Conservation (phyloP, 768 basidiomycete genomes). For the Boletus pseudo-olivaceus region DNA sequence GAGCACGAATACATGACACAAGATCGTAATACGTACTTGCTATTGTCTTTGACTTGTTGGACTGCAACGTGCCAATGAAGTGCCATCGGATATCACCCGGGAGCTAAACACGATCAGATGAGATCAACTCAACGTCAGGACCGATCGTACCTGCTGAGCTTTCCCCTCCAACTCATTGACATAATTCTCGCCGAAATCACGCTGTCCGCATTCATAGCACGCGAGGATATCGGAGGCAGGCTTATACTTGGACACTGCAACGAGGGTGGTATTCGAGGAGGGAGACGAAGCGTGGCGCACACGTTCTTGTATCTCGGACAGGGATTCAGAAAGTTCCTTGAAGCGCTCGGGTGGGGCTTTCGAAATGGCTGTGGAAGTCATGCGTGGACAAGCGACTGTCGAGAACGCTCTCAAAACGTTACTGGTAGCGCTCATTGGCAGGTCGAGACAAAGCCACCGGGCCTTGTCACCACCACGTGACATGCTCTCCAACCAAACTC, state of each 20-base stretch:
- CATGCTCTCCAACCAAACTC: neutral
- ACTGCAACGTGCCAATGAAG: conserved; percentile 91
- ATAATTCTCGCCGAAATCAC: conserved; percentile 98
- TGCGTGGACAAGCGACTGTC: conserved; percentile 8
- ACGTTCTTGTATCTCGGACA: conserved; percentile 50
- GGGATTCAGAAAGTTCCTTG: conserved; percentile 49
- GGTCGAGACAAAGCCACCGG: neutral
- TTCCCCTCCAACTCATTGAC: conserved; percentile 91
- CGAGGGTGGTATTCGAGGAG: conserved; percentile 42
- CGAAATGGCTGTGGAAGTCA: conserved; percentile 14
- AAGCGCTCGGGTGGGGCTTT: conserved; percentile 40
- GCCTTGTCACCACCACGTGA: conserved; percentile 18
- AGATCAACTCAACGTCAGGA: neutral
- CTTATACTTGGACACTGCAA: conserved; percentile 94
- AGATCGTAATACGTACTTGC: conserved; percentile 51
- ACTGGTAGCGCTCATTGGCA: neutral
- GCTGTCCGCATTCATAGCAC: conserved; percentile 76
- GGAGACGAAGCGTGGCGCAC: conserved; percentile 37
- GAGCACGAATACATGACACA: neutral
- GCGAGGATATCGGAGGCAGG: conserved; percentile 82
- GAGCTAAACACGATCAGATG: conserved; percentile 48
- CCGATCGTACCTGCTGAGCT: conserved; percentile 55
- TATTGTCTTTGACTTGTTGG: conserved; percentile 89
- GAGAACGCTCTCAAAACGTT: conserved; percentile 3
- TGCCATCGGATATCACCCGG: conserved; percentile 91